Evolutionary conservation across 2,329 filamentous ascomycete genomes (phyloP).

Genomic region (Metarhizium anisopliae): DNA sequence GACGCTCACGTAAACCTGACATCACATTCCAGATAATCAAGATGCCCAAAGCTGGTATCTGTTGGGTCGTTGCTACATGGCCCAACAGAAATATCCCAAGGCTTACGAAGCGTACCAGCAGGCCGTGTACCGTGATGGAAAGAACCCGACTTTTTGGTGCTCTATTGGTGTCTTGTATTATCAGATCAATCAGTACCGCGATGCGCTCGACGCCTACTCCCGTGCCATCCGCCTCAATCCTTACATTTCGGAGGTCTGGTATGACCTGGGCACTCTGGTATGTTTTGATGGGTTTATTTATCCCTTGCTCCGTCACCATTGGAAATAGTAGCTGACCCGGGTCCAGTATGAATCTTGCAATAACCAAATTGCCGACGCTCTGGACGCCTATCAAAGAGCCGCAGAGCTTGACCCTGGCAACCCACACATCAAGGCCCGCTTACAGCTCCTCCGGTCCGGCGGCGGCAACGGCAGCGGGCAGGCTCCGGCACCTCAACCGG

Average conservation of each 20-base stretch:
- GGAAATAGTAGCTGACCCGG: constrained; percentile 19
- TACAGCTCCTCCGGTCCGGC: constrained; percentile 80
- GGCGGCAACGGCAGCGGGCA: constrained; percentile 63
- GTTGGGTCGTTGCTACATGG: constrained; percentile 97
- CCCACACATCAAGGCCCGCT: constrained; percentile 89
- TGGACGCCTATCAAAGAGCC: constrained; percentile 91
- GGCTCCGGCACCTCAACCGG: constrained; percentile 76
- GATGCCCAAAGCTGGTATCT: constrained; percentile 99
- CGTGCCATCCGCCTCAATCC: constrained; percentile 93
- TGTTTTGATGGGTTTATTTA: constrained; percentile 26
- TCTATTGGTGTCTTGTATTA: constrained; percentile 98
- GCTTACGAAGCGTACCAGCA: constrained; percentile 98
- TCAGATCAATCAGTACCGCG: constrained; percentile 98
- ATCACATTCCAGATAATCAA: constrained; percentile 61
- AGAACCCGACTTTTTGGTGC: constrained; percentile 99
- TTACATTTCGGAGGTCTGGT: constrained; percentile 99
- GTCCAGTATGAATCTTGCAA: constrained; percentile 92
- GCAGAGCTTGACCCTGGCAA: constrained; percentile 90
- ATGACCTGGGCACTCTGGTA: constrained; percentile 91
- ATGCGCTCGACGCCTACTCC: constrained; percentile 95
- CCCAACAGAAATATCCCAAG: constrained; percentile 96
- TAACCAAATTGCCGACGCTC: constrained; percentile 92
- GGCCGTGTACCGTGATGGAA: constrained; percentile 93
- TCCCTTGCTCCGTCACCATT: not conserved
- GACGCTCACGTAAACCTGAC: not conserved